These are phyloP conservation scores for Dentiscutata heterogama DNA, from an alignment of 371 early-diverging fungal species.

Conservation along the genomic window DNA sequence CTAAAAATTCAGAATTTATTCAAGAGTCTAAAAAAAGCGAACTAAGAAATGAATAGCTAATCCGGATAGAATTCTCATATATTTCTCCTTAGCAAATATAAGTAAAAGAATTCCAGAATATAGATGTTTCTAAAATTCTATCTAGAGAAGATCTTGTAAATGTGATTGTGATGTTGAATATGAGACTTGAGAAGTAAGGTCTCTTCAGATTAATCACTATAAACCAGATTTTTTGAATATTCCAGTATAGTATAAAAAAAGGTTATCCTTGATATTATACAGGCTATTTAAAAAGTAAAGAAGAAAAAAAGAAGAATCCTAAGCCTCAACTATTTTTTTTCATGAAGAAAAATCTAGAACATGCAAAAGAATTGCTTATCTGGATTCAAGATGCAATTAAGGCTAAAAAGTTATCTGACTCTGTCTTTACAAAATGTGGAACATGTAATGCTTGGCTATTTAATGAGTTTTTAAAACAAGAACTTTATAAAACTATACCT, in stretches of 20 bases:
- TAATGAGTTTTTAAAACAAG: slow-evolving; percentile 30
- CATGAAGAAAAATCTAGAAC: slow-evolving; percentile 39
- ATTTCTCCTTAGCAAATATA: not conserved
- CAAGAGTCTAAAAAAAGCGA: not conserved
- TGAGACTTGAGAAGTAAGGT: slow-evolving; percentile 24
- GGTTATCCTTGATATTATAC: not conserved
- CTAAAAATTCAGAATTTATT: not conserved
- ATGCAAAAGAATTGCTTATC: slow-evolving; percentile 34
- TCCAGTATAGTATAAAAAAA: slow-evolving; percentile 17
- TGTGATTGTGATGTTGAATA: slow-evolving; percentile 15
- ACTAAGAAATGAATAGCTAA: not conserved
- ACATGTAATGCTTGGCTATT: slow-evolving; percentile 13
- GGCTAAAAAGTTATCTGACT: slow-evolving; percentile 10
- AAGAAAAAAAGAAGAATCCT: slow-evolving; percentile 35
- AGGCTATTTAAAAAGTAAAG: slow-evolving; percentile 34
- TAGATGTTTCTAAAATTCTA: not conserved
- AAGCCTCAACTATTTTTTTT: slow-evolving; percentile 8
- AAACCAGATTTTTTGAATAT: not conserved
- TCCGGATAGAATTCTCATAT: not conserved
- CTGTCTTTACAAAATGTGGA: slow-evolving; percentile 18
- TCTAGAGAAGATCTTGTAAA: not conserved
- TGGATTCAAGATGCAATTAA: slow-evolving; percentile 32
- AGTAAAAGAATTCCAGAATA: not conserved
- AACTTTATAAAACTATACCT: slow-evolving; percentile 14
- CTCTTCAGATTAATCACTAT: not conserved